Percentiles rank a stretch among this genome's conserved stretches.
Evolutionary conservation across 179 eudicot genomes (phyloP).

Genomic region (Amaranthus tricolor): DNA sequence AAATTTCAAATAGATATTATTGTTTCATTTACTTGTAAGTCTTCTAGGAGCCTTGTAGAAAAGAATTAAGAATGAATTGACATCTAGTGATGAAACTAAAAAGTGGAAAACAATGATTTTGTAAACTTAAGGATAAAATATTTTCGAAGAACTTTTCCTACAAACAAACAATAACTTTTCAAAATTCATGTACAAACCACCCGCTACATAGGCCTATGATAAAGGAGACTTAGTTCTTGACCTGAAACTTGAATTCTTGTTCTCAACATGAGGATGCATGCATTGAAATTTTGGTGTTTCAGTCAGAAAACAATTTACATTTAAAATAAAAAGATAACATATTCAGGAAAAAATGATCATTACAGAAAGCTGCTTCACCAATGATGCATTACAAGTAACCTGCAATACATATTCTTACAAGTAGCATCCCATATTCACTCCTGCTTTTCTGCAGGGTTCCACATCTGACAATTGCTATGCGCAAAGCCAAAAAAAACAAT

Average conservation of each 20-base stretch:
- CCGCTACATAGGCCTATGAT: too few species aligned
- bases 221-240: too few species aligned
- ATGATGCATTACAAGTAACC: conserved; percentile 21
- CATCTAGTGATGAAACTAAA: too few species aligned
- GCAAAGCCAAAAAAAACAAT: conserved; percentile 26
- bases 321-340: neutral
- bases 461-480: conserved; percentile 27
- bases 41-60: too few species aligned
- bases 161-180: too few species aligned
- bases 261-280: conserved; percentile 11
- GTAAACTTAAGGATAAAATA: too few species aligned
- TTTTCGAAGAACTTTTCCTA: too few species aligned
- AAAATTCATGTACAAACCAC: too few species aligned
- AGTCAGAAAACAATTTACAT: conserved; percentile 10
- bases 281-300: too few species aligned
- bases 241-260: neutral
- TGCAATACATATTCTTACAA: conserved; percentile 19
- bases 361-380: conserved; percentile 17
- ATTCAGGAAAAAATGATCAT: conserved; percentile 9
- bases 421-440: conserved; percentile 29
- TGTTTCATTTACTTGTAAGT: too few species aligned
- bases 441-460: conserved; percentile 32
- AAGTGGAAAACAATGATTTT: too few species aligned
- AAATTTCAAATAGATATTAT: neutral
- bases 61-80: too few species aligned